phyloP scores from a whole-genome alignment of 257 asterid species.

The Fraxinus anomala region DNA sequence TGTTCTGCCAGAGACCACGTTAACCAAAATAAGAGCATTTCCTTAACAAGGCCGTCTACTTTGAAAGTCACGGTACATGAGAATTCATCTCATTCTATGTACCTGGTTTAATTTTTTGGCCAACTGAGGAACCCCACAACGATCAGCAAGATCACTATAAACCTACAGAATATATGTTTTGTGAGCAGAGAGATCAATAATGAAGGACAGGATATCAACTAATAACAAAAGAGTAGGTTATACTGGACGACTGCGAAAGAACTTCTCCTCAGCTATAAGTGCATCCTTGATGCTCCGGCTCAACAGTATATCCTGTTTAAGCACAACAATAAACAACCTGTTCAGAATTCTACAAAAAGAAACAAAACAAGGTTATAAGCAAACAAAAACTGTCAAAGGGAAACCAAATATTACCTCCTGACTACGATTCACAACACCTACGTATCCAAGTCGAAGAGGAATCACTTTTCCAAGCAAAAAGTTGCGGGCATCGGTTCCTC shows the following conservation, averaged over 20 bases:
- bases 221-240: slow-evolving; percentile 16
- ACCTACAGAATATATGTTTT: slow-evolving; percentile 31
- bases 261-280: slow-evolving; percentile 58
- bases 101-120: slow-evolving; percentile 72
- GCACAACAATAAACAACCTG: background rate
- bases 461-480: slow-evolving; percentile 82
- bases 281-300: slow-evolving; percentile 61
- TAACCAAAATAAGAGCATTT: background rate
- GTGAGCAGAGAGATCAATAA: background rate
- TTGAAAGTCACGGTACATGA: background rate
- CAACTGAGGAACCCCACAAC: slow-evolving; percentile 62
- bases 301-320: slow-evolving; percentile 49
- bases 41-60: slow-evolving; percentile 8
- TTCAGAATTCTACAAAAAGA: background rate
- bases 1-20: slow-evolving; percentile 5
- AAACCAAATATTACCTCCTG: slow-evolving; percentile 60
- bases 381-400: background rate
- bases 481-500: slow-evolving; percentile 87
- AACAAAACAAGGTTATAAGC: background rate
- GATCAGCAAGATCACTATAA: slow-evolving; percentile 54
- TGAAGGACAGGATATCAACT: slow-evolving; percentile 6
- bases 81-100: slow-evolving; percentile 4
- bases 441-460: slow-evolving; percentile 88
- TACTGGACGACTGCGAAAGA: slow-evolving; percentile 56
- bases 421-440: slow-evolving; percentile 86